Evolutionary conservation across 1,284 basidiomycete genomes (phyloP).

Genomic region (Trametes sp.): DNA sequence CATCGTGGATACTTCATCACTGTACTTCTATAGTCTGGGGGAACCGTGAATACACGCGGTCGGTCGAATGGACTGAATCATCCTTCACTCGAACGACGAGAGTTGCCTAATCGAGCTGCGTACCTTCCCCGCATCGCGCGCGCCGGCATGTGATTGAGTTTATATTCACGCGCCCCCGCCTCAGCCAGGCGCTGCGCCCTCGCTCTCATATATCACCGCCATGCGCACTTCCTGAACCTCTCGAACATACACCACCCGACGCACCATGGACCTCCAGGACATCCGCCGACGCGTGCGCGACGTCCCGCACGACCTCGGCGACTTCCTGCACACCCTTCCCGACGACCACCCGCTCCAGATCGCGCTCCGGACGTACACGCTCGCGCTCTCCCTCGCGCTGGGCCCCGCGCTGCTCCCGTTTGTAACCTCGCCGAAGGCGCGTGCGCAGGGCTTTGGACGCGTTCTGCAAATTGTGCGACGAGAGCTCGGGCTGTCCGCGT

Average conservation of each 20-base stretch:
- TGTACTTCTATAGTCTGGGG: too few relatives aligned
- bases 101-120: slow-evolving; percentile 11
- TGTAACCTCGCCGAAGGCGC: slow-evolving; percentile 45
- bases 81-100: slow-evolving; percentile 4
- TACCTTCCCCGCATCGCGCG: slow-evolving; percentile 7
- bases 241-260: neutral
- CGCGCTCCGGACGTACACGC: slow-evolving; percentile 68
- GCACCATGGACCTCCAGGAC: slow-evolving; percentile 16
- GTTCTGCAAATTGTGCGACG: slow-evolving; percentile 55
- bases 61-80: neutral
- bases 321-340: slow-evolving; percentile 40
- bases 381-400: slow-evolving; percentile 71
- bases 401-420: slow-evolving; percentile 68
- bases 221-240: slow-evolving; percentile 17
- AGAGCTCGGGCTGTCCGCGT: slow-evolving; percentile 66
- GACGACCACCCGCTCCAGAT: slow-evolving; percentile 63
- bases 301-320: slow-evolving; percentile 30
- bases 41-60: too few relatives aligned
- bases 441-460: slow-evolving; percentile 33
- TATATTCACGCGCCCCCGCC: slow-evolving; percentile 12
- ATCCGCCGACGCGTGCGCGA: slow-evolving; percentile 17
- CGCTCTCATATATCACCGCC: slow-evolving; percentile 11
- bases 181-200: neutral
- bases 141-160: slow-evolving; percentile 12
- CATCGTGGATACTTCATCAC: neutral